These are phyloP conservation scores for Arthrocladium fulminans DNA, from an alignment of 2,329 filamentous ascomycete species.

Conservation along the genomic window DNA sequence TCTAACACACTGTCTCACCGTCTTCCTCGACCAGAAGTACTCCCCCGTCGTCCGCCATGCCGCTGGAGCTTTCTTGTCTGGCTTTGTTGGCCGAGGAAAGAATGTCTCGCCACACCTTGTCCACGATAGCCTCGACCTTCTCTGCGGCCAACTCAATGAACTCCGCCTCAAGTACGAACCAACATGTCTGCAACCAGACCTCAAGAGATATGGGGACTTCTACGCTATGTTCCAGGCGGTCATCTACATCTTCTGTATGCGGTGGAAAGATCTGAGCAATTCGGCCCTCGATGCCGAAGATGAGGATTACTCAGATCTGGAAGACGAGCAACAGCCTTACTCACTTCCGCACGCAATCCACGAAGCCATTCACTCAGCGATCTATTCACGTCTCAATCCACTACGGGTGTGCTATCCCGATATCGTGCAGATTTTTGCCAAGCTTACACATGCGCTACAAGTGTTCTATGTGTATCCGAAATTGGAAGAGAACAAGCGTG, in stretches of 20 bases:
- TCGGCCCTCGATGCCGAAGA: slow-evolving; percentile 42
- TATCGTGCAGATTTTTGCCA: slow-evolving; percentile 87
- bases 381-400: slow-evolving; percentile 84
- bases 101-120: slow-evolving; percentile 68
- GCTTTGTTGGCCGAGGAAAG: slow-evolving; percentile 84
- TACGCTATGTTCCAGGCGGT: slow-evolving; percentile 83
- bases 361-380: slow-evolving; percentile 64
- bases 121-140: slow-evolving; percentile 70
- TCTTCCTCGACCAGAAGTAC: slow-evolving; percentile 60
- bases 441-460: slow-evolving; percentile 72
- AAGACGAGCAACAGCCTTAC: slow-evolving; percentile 59
- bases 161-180: slow-evolving; percentile 65
- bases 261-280: slow-evolving; percentile 74
- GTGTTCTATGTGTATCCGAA: slow-evolving; percentile 85
- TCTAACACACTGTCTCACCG: slow-evolving; percentile 63
- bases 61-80: slow-evolving; percentile 84
- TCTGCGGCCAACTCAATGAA: slow-evolving; percentile 67
- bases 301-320: slow-evolving; percentile 45
- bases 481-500: slow-evolving; percentile 83
- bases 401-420: slow-evolving; percentile 86
- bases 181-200: slow-evolving; percentile 71
- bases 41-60: slow-evolving; percentile 69
- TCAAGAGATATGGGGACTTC: slow-evolving; percentile 73
- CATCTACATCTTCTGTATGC: slow-evolving; percentile 94
- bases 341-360: slow-evolving; percentile 68